Evolutionary conservation across 805 yeast species (phyloP), one percentile per base, ranked within the genome.

Genomic region (Barnettozyma sp.): DNA sequence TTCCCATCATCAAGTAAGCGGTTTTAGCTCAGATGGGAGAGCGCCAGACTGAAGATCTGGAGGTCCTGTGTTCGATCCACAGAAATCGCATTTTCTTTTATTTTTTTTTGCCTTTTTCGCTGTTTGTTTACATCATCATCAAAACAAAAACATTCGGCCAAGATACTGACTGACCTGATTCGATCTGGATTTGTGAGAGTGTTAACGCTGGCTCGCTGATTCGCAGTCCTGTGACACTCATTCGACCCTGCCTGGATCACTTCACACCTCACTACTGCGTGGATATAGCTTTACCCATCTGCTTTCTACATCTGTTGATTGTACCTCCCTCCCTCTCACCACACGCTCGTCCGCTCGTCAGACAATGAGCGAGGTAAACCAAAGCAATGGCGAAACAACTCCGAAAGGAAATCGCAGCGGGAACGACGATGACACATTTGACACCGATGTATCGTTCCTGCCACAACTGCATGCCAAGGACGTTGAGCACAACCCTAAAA

Each of bases 61-160:
- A 77, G 83, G 84, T 76, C 81, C 78, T 74, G 82, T 73, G 82
- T 78, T 78, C 83, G 77, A 77, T 74, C 82, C 83, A 73, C 82
- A 75, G 72, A 68, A 65, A 58, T 66, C 73, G 76, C 76, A 70
- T 50, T 41, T 43, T 34, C 45, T 46, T 49, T 45, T 40, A 29
- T 38, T 35, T 29, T 16, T 18, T 9, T 32, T 11, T 9, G 22
- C 7, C 13, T 16, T 7, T 24, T 19, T 11, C 10, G 16, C n/a
- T 12, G 24, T 17, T 22, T 36, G 25, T 33, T 27, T 37, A 20
- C 22, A 5, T 31, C 29, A 23, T 25, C 35, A 11, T 26, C 26
- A 18, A 29, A 29, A 27, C 30, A 18, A 13, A 27, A 17, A 27
- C 21, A 17, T 12, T 8, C 6, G 18, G 19, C n/a, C 30, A 13